These are phyloP conservation scores for Nemania sp. DNA, from an alignment of 2,329 filamentous ascomycete species.

Conservation along the genomic window DNA sequence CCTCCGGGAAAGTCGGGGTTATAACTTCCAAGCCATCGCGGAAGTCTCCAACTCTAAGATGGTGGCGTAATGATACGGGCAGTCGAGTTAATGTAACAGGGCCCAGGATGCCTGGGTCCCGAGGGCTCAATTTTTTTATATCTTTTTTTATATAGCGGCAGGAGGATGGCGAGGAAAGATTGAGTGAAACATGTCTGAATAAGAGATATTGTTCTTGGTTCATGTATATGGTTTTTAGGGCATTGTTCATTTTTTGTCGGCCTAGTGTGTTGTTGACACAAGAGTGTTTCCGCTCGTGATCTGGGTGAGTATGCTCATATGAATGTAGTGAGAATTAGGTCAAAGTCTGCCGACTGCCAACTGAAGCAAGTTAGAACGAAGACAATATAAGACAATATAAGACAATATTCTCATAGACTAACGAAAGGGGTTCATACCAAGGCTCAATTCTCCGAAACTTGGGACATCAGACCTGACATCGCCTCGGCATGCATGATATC, in stretches of 20 bases:
- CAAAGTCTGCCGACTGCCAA: background rate
- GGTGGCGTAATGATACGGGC: background rate
- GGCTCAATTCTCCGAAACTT: background rate
- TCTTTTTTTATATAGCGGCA: background rate
- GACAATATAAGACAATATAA: too few species aligned
- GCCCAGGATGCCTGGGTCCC: too few species aligned
- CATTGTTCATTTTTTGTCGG: conserved; percentile 16
- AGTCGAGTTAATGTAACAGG: too few species aligned
- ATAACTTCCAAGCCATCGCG: conserved; percentile 14
- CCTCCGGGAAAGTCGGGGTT: conserved; percentile 18
- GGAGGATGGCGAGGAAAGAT: conserved; percentile 17
- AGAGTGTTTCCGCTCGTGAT: background rate
- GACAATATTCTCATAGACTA: background rate
- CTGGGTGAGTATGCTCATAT: background rate
- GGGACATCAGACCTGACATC: background rate
- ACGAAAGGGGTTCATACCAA: conserved; percentile 20
- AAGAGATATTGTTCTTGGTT: conserved; percentile 5
- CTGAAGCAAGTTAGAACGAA: conserved; percentile 20
- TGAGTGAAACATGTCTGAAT: conserved; percentile 1
- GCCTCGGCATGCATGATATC: background rate
- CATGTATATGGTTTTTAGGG: conserved; percentile 21
- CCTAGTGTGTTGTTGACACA: conserved; percentile 17
- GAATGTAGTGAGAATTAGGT: background rate
- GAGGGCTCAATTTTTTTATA: background rate
- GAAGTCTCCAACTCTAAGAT: conserved; percentile 34